Conservation (phyloP, 1,284 basidiomycete genomes). For the Ceratorhiza oryzae-sativae region DNA sequence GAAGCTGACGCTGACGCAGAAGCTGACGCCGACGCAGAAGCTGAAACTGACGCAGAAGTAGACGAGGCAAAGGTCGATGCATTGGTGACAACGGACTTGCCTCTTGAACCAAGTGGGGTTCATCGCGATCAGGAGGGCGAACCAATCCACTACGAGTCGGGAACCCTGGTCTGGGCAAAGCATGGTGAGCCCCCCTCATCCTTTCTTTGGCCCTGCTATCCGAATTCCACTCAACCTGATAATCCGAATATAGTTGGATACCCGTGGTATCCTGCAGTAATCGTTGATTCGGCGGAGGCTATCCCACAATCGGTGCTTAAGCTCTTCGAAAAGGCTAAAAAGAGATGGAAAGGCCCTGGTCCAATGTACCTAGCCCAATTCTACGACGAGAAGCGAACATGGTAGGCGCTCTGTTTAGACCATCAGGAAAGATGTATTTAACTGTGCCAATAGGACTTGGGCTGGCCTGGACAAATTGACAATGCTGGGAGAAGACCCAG, state of each 20-base stretch:
- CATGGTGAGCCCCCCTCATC: conserved; percentile 54
- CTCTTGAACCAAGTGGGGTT: conserved; percentile 28
- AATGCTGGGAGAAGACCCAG: conserved; percentile 63
- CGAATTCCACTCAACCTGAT: no score
- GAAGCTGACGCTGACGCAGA: no score
- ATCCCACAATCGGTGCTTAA: conserved; percentile 62
- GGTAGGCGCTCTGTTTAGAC: conserved; percentile 53
- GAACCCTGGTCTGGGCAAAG: conserved; percentile 69
- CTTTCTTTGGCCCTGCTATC: neutral
- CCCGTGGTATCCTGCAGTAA: conserved; percentile 72
- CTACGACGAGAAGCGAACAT: conserved; percentile 67
- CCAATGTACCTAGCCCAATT: conserved; percentile 68
- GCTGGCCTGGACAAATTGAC: conserved; percentile 59
- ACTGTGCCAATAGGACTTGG: conserved; percentile 57
- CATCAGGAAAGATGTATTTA: neutral
- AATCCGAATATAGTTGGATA: conserved; percentile 61
- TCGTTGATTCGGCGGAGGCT: conserved; percentile 60
- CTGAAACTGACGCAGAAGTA: neutral
- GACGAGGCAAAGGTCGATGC: conserved; percentile 1
- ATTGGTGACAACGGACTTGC: neutral
- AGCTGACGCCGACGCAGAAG: no score
- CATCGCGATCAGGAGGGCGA: neutral
- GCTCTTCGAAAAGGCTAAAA: conserved; percentile 47
- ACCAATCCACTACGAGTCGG: conserved; percentile 11
- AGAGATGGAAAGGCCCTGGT: conserved; percentile 46